phyloP scores from a whole-genome alignment of 345 rosid species.

The Crucihimalaya himalaica region DNA sequence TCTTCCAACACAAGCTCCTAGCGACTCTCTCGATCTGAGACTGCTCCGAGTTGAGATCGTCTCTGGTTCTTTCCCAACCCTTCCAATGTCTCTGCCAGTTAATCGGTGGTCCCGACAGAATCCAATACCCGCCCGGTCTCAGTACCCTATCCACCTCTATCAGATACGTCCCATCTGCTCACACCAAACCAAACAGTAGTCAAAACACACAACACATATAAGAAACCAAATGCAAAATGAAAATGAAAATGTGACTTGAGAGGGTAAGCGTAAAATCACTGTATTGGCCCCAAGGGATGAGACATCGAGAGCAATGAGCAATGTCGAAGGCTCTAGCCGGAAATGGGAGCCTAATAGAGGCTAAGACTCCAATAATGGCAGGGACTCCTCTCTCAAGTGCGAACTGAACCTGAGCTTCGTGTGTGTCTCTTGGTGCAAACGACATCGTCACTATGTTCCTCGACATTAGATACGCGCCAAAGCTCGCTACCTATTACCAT shows the following conservation, averaged over 20 bases:
- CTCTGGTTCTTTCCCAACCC: conserved; percentile 74
- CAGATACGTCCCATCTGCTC: conserved; percentile 74
- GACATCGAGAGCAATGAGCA: conserved; percentile 98
- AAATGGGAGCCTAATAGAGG: conserved; percentile 87
- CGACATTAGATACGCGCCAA: conserved; percentile 83
- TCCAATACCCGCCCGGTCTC: conserved; percentile 92
- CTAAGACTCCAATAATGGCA: conserved; percentile 77
- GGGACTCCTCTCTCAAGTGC: conserved; percentile 96
- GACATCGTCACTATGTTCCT: conserved; percentile 72
- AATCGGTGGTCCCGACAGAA: conserved; percentile 89
- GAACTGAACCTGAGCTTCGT: conserved; percentile 93
- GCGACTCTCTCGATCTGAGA: conserved; percentile 57
- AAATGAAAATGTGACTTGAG: neutral
- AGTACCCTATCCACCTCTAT: conserved; percentile 83
- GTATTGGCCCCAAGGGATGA: conserved; percentile 79
- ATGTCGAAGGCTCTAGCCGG: conserved; percentile 93
- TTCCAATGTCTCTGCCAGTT: conserved; percentile 79
- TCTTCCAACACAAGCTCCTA: conserved; percentile 84
- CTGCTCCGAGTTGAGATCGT: conserved; percentile 68
- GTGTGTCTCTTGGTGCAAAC: conserved; percentile 94
- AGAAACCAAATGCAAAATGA: neutral
- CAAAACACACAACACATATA: neutral
- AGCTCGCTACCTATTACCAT: conserved; percentile 75
- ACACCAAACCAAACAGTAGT: conserved; percentile 3
- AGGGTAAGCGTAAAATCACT: conserved; percentile 43